Evolutionary conservation across 139 green algal species (phyloP).

Genomic region (Asterochloris sp.): DNA sequence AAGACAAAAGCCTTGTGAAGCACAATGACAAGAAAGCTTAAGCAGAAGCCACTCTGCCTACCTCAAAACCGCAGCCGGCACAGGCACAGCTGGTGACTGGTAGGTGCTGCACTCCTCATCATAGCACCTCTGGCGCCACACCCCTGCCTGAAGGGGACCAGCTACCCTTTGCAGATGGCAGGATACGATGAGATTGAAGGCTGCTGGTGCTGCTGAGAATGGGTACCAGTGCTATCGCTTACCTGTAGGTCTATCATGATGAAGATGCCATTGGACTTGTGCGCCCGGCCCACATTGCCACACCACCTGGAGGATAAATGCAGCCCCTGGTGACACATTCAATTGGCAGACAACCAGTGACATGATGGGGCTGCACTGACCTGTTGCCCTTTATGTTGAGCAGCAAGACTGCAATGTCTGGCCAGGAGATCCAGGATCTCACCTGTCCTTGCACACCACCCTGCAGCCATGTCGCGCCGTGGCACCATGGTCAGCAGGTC

Average conservation of each 20-base stretch:
- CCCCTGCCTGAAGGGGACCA: slow-evolving; percentile 11
- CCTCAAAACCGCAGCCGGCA: slow-evolving; percentile 28
- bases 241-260: slow-evolving; percentile 44
- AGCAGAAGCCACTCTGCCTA: not conserved
- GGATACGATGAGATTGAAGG: not conserved
- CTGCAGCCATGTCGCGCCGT: slow-evolving; percentile 7
- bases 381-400: slow-evolving; percentile 53
- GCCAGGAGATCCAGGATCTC: slow-evolving; percentile 42
- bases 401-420: slow-evolving; percentile 16
- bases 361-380: not conserved
- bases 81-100: slow-evolving; percentile 40
- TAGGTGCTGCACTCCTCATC: slow-evolving; percentile 53
- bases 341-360: not conserved
- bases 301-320: slow-evolving; percentile 23
- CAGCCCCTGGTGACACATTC: not conserved
- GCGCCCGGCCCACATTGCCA: slow-evolving; percentile 57
- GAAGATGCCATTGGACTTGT: slow-evolving; percentile 73
- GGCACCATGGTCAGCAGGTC: not conserved
- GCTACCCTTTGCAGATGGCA: not conserved
- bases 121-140: slow-evolving; percentile 62
- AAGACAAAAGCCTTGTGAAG: too few relatives aligned
- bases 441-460: slow-evolving; percentile 39
- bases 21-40: too few relatives aligned
- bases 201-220: not conserved
- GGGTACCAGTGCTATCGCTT: not conserved